phyloP scores from a whole-genome alignment of 1,139 yeast species.

The Zygoascus hellenicus region DNA sequence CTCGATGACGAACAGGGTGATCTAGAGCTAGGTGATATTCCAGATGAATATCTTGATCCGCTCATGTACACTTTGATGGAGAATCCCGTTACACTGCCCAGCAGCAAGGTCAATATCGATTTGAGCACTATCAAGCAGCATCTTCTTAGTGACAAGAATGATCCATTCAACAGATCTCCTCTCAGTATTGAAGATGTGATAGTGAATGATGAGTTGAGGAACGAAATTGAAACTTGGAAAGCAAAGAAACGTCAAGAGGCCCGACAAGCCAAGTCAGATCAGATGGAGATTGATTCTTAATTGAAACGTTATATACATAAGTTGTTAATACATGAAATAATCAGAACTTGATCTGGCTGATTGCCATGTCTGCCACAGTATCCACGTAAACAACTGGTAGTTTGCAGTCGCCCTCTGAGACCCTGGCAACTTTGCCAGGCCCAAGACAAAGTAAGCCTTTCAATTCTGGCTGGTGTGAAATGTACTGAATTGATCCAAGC shows the following conservation, averaged over 20 bases:
- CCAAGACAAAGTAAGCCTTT: constrained; percentile 26
- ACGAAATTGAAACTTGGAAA: constrained; percentile 56
- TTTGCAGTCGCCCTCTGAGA: constrained; percentile 13
- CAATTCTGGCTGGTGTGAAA: constrained; percentile 14
- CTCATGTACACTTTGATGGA: constrained; percentile 93
- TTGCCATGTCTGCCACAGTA: constrained; percentile 7
- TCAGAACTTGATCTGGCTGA: too few relatives aligned
- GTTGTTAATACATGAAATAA: too few relatives aligned
- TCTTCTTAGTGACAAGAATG: constrained; percentile 87
- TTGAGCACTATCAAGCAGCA: constrained; percentile 90
- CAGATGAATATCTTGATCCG: constrained; percentile 96
- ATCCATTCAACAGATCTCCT: constrained; percentile 94
- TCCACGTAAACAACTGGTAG: constrained; percentile 13
- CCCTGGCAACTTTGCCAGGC: constrained; percentile 29
- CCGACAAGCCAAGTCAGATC: not conserved
- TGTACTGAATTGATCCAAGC: constrained; percentile 27
- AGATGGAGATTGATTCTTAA: constrained; percentile 5
- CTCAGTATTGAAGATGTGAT: constrained; percentile 80
- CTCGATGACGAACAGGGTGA: constrained; percentile 67
- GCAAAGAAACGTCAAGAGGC: constrained; percentile 16
- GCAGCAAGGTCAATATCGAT: constrained; percentile 79
- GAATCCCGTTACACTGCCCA: constrained; percentile 89
- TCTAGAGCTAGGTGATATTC: constrained; percentile 82
- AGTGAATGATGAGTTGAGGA: constrained; percentile 61
- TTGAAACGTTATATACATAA: constrained; percentile 1